Evolutionary conservation across 768 basidiomycete species (phyloP), one percentile per base, ranked within the genome.

Genomic region (Lactifluus hygrophoroides): DNA sequence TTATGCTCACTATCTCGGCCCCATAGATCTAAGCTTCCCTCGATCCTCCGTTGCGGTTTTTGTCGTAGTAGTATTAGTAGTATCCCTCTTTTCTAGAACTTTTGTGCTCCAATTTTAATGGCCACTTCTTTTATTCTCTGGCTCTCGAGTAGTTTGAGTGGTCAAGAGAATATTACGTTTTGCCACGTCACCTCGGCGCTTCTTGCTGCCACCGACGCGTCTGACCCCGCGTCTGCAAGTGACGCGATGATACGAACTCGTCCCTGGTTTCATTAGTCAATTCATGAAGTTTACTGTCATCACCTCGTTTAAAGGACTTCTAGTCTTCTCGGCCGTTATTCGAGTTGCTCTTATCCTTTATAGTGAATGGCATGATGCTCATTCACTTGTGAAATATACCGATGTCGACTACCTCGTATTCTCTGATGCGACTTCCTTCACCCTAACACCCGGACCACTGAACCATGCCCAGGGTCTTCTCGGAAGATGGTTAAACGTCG

Each of bases 401-500:
- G 96, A 99, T 71, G 79, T 98, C 64, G 96, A 99, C 72, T 98
- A 97, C 71, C 80, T 84, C 37, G 95, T 99, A 65, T 96, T 97
- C 75, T 88, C 82, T 46, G 95, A 98, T 70, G 96, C 96, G 4
- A 85, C 93, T 1, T 75, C 73, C 42, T 91, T 90, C 68, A 67
- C 90, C 32, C 69, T 82, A 27, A 66, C 76, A 46, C 80, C 84
- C 37, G 42, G 53, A 65, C 72, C 68, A 30, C 70, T 62, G 27
- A 86, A 85, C 66, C 63, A 61, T 23, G 90, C 86, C 19, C 76
- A 78, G 61, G 94, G 93, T 10, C 77, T 81, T 28, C 64, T 87
- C 44, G 74, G 73, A 21, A 62, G 67, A 13, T 66, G 70, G 27
- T 66, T 80, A 9, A 69, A 71, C 14, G 54, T 91, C 43, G 93